phyloP scores from a whole-genome alignment of 2,329 filamentous ascomycete species.

The Botrytis tulipae region DNA sequence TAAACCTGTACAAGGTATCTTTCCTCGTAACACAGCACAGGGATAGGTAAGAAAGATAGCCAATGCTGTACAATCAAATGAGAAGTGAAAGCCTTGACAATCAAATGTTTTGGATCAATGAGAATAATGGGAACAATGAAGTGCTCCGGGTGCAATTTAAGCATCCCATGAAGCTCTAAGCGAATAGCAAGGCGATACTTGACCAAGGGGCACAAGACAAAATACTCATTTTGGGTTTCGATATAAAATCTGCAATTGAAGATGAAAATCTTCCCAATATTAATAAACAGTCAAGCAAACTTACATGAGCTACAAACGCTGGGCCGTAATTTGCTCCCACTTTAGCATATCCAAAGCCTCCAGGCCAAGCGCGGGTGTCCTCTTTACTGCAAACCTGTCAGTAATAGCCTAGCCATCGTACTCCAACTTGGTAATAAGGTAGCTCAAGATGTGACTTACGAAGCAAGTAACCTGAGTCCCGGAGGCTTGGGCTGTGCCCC shows the following conservation, averaged over 20 bases:
- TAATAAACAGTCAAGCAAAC: neutral
- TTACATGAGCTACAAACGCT: constrained; percentile 60
- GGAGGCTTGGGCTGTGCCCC: constrained; percentile 39
- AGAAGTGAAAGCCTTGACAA: neutral
- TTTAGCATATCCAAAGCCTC: constrained; percentile 89
- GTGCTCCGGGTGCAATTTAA: neutral
- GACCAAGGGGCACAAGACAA: neutral
- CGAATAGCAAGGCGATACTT: neutral
- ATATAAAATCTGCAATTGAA: neutral
- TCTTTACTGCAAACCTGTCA: constrained; percentile 47
- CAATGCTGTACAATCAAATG: neutral
- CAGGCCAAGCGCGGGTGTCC: constrained; percentile 87
- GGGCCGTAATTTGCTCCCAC: constrained; percentile 93
- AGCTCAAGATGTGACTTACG: constrained; percentile 32
- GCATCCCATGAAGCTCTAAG: neutral
- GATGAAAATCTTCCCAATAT: neutral
- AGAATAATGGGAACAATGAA: neutral
- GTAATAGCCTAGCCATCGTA: neutral
- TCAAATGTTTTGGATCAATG: neutral
- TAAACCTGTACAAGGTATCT: neutral
- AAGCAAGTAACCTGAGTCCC: constrained; percentile 75
- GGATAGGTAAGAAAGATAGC: neutral
- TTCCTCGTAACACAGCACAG: neutral
- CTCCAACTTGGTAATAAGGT: too few species aligned
- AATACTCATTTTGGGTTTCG: too few species aligned